Conservation (phyloP, 768 basidiomycete species). For the Calvatia gigantea region DNA sequence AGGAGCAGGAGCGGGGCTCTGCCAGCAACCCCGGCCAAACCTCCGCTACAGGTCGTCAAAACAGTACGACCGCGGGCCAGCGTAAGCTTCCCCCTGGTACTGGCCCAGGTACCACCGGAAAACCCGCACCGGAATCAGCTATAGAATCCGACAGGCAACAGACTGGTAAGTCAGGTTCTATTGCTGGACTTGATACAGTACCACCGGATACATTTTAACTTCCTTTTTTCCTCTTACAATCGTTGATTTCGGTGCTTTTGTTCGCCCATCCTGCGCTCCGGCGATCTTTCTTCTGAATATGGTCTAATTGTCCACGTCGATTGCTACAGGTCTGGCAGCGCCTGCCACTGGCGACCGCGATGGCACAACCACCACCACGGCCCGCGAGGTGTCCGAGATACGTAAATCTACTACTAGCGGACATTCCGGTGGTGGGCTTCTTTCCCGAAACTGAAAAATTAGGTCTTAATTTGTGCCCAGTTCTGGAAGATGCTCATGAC, state of each 20-base stretch:
- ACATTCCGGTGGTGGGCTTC: slow-evolving; percentile 3
- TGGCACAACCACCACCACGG: too few species aligned
- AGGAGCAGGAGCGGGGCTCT: not conserved
- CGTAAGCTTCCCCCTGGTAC: slow-evolving; percentile 20
- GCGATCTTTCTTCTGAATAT: too few species aligned
- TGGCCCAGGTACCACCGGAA: slow-evolving; percentile 18
- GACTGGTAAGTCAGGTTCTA: slow-evolving; percentile 6
- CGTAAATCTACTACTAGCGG: not conserved
- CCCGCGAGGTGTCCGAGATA: too few species aligned
- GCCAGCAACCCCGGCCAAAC: not conserved
- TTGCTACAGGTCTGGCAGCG: too few species aligned
- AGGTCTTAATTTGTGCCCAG: not conserved
- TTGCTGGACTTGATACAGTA: slow-evolving; percentile 19
- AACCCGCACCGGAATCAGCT: slow-evolving; percentile 4
- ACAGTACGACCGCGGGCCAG: not conserved
- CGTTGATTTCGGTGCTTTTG: too few species aligned
- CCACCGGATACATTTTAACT: too few species aligned
- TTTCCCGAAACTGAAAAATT: not conserved
- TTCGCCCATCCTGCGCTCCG: too few species aligned
- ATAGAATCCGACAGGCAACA: slow-evolving; percentile 11
- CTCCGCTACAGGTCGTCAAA: not conserved
- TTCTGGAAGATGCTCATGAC: slow-evolving; percentile 11
- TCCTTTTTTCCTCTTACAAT: too few species aligned
- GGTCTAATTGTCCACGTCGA: too few species aligned
- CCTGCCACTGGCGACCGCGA: too few species aligned